These are phyloP conservation scores for Hypholoma fasciculare DNA, from an alignment of 768 basidiomycete genomes.

Conservation along the genomic window DNA sequence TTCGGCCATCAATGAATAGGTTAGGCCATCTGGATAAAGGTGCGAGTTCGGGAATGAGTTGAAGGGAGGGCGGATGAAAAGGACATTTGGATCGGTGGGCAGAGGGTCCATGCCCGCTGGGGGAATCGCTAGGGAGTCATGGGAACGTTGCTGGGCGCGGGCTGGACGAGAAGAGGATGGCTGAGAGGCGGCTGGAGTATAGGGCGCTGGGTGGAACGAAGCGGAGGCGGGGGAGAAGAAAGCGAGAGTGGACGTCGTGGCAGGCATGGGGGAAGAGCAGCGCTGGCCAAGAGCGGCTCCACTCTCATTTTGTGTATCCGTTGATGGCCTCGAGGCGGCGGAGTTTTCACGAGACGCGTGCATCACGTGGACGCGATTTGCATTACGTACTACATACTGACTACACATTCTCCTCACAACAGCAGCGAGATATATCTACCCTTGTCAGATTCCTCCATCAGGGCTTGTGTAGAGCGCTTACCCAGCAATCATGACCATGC, in stretches of 20 bases:
- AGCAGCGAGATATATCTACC: constrained; percentile 56
- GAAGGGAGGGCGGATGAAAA: constrained; percentile 80
- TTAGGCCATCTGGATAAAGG: constrained; percentile 63
- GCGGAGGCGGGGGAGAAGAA: constrained; percentile 66
- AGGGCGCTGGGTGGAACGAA: constrained; percentile 68
- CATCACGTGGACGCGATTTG: constrained; percentile 32
- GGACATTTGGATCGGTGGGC: constrained; percentile 58
- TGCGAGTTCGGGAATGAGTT: constrained; percentile 62
- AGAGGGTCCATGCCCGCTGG: constrained; percentile 67
- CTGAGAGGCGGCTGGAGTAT: constrained; percentile 39
- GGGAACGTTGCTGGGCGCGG: constrained; percentile 31
- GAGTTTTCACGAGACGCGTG: constrained; percentile 42
- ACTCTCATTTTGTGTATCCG: constrained; percentile 22
- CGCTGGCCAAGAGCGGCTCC: constrained; percentile 5
- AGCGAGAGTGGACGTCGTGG: constrained; percentile 41
- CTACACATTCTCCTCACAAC: constrained; percentile 38
- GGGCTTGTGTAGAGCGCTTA: constrained; percentile 29
- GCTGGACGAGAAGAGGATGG: constrained; percentile 19
- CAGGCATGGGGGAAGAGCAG: constrained; percentile 19
- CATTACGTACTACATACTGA: neutral
- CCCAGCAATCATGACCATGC: constrained; percentile 66
- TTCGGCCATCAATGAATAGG: constrained; percentile 69
- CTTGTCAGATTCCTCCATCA: neutral
- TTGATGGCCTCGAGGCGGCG: constrained; percentile 34
- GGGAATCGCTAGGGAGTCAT: constrained; percentile 45